Base-by-base conservation (phyloP, 768 basidiomycete genomes). In the Crucibulum laeve region DNA sequence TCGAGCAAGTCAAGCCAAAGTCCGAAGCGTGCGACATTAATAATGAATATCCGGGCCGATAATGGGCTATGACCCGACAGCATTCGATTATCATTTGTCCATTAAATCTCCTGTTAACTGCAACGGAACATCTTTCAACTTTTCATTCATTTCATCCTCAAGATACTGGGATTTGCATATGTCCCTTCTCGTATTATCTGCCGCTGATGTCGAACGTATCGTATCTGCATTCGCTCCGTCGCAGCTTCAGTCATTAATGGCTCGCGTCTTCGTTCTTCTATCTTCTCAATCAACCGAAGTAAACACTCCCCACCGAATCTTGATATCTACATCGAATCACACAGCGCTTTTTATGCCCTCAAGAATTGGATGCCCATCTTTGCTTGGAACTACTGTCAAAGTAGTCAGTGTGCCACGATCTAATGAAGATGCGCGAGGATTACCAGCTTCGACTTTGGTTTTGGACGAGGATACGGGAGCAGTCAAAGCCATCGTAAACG, bases 321-420 rank as follows among this genome's bases (percentile, higher is more conserved):
- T 70, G 0, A 57, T 92, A 8, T 64, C 68, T 0, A 79, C 74
- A 40, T 53, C 60, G 5, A 67, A 71, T 33, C 80, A 90, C 51
- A 82, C 73, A 1, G 69, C 76, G 0, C 68, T 96, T 2, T 87
- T 91, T 62, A 95, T 95, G 92, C 91, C 92, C 2, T 79, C 87
- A 5, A 76, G 84, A 19, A 68, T 84, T 7, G 57, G 64, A 17
- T 46, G 50, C 21, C 18, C 21, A 49, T 15, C 40, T 45, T 47
- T 60, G 10, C 52, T 58, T 5, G 81, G 80, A 1, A 84, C 85
- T 1, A 66, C 84, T 2, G 69, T 90, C 47, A 94, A 96, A 62
- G 74, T 90, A n/a, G 91, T 90, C 3, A 84, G 80, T 22, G 72
- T 91, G 1, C 91, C 91, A 0, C 66, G 62, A 3, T 50, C 50